Evolutionary conservation across 768 basidiomycete species (phyloP).

Genomic region (Galerina sulciceps): DNA sequence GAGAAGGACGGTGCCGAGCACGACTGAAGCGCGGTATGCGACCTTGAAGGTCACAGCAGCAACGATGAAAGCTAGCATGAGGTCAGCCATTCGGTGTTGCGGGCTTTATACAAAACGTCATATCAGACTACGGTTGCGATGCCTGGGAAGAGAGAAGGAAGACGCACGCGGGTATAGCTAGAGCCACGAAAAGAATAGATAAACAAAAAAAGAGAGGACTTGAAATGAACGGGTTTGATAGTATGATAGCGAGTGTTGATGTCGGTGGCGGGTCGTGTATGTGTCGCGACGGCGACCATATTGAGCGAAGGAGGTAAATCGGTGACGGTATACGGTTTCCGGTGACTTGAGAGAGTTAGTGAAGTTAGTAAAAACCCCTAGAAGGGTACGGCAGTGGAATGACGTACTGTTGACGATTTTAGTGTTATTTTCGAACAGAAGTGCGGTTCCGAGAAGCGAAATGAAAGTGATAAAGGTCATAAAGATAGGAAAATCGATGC

Average conservation of each 20-base stretch:
- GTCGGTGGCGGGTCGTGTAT: conserved; percentile 38
- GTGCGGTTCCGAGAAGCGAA: conserved; percentile 59
- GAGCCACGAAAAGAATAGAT: conserved; percentile 56
- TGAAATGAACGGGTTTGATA: conserved; percentile 78
- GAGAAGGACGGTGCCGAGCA: conserved; percentile 84
- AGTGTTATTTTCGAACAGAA: conserved; percentile 64
- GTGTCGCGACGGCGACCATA: conserved; percentile 40
- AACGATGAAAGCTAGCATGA: conserved; percentile 80
- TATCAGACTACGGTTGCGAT: background rate
- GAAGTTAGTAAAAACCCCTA: background rate
- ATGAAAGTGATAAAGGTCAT: conserved; percentile 59
- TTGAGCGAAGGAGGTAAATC: conserved; percentile 48
- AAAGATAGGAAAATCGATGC: conserved; percentile 71
- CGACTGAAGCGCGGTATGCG: conserved; percentile 82
- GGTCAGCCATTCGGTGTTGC: conserved; percentile 78
- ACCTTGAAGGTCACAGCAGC: conserved; percentile 80
- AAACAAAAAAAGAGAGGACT: conserved; percentile 64
- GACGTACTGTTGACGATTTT: conserved; percentile 67
- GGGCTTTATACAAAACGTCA: conserved; percentile 22
- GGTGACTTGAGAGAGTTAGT: conserved; percentile 48
- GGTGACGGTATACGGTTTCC: conserved; percentile 66
- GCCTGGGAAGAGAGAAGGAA: background rate
- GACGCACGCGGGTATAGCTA: conserved; percentile 61
- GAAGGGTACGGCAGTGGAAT: background rate
- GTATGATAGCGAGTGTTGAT: conserved; percentile 38